A percentile compares a stretch with the other conserved stretches of the same genome.
phyloP scores from a whole-genome alignment of 2,329 filamentous ascomycete species.

The Botryotinia narcissicola region DNA sequence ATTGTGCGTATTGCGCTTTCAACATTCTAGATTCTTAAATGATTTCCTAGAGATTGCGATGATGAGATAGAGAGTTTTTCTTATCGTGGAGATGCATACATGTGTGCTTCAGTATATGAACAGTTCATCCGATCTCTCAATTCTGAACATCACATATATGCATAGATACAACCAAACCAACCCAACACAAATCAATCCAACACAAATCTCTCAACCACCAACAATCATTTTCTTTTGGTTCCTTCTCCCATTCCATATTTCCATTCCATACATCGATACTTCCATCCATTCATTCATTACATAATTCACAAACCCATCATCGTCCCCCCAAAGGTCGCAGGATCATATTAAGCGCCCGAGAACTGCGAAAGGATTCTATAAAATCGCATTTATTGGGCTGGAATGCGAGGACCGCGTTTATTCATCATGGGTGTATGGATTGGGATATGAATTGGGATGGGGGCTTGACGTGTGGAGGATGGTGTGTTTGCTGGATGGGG shows the following conservation, averaged over 20 bases:
- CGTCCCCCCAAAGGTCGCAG: not conserved
- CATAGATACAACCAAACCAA: not conserved
- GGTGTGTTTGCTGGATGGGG: too few relatives aligned
- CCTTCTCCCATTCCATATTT: not conserved
- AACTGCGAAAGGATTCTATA: not conserved
- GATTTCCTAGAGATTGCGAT: not conserved
- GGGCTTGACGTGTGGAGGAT: too few relatives aligned
- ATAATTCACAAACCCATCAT: too few relatives aligned
- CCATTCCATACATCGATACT: not conserved
- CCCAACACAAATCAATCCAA: fast-evolving
- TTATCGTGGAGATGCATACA: too few relatives aligned
- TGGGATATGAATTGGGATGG: not conserved
- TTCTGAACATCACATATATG: too few relatives aligned
- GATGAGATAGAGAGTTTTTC: not conserved
- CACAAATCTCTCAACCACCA: not conserved
- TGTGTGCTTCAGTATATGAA: too few relatives aligned
- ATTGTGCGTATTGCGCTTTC: not conserved
- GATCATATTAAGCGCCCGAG: not conserved
- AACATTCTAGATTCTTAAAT: not conserved
- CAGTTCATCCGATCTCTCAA: too few relatives aligned
- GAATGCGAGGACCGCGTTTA: not conserved
- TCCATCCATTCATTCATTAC: not conserved
- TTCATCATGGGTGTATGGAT: not conserved
- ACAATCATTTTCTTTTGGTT: not conserved
- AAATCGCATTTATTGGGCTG: not conserved